Evolutionary conservation across 1,139 yeast genomes (phyloP).

Genomic region (Yamadazyma diddensiae): DNA sequence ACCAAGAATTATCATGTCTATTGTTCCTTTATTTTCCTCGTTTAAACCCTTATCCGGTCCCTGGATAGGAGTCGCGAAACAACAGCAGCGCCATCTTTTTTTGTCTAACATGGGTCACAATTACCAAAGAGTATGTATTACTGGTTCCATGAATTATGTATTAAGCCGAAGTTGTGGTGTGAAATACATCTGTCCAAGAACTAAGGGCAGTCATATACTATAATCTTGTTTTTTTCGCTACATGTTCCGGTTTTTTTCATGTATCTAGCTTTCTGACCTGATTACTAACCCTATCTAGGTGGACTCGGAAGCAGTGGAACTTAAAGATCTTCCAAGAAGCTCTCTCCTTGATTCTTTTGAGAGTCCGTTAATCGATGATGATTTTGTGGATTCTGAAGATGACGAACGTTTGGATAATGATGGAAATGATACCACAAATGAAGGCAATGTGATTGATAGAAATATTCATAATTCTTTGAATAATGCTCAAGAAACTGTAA

Average conservation of each 20-base stretch:
- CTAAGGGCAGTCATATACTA: too few species aligned
- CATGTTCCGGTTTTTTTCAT: neutral
- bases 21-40: too few species aligned
- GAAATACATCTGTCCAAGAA: too few species aligned
- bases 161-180: too few species aligned
- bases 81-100: constrained; percentile 10
- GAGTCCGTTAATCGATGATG: constrained; percentile 9
- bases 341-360: constrained; percentile 14
- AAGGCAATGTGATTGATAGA: neutral
- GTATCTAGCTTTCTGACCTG: neutral
- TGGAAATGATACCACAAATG: neutral
- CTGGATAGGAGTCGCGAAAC: constrained; percentile 4
- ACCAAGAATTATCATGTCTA: too few species aligned
- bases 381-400: constrained; percentile 1
- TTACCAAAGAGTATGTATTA: constrained; percentile 14
- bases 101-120: constrained; percentile 8
- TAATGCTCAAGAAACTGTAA: neutral
- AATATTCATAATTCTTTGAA: neutral
- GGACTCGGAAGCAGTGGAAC: constrained; percentile 11
- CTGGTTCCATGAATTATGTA: too few species aligned
- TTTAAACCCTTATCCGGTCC: too few species aligned
- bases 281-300: constrained; percentile 11
- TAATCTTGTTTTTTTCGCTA: neutral
- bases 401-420: constrained; percentile 8
- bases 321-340: constrained; percentile 10